Conservation (phyloP, 2,329 filamentous ascomycete genomes). For the Arthrobotrys pseudoclavata region DNA sequence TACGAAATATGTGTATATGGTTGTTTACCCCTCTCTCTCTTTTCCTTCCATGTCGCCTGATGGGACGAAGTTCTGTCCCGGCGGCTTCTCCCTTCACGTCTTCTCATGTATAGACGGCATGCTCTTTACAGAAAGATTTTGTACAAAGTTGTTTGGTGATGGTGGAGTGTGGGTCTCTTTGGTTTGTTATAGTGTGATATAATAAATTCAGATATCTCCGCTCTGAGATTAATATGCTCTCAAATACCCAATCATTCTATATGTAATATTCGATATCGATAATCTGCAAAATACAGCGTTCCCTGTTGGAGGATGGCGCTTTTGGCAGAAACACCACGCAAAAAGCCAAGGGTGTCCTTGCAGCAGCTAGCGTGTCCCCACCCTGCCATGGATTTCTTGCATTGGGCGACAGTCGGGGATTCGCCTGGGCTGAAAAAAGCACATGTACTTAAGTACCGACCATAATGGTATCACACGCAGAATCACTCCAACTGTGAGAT, state of each 20-base stretch:
- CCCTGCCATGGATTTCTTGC: constrained; percentile 33
- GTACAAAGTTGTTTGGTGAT: constrained; percentile 42
- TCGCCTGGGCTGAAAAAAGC: constrained; percentile 27
- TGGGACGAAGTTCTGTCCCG: constrained; percentile 35
- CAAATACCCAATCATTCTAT: too few species aligned
- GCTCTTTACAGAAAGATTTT: constrained; percentile 57
- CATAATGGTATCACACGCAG: neutral
- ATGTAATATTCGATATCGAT: too few species aligned
- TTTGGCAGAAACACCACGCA: constrained; percentile 41
- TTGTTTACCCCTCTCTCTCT: constrained; percentile 63
- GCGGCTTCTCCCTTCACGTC: constrained; percentile 38
- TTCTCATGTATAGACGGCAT: constrained; percentile 54
- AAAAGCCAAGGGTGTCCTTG: constrained; percentile 38
- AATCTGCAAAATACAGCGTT: neutral
- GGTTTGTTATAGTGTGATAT: constrained; percentile 56
- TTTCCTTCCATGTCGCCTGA: constrained; percentile 64
- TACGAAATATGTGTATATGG: constrained; percentile 54
- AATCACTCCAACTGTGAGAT: neutral
- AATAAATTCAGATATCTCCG: constrained; percentile 61
- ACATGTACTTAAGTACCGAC: neutral
- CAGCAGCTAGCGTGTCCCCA: constrained; percentile 30
- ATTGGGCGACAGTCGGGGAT: constrained; percentile 19
- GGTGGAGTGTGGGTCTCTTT: constrained; percentile 46
- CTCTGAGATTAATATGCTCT: constrained; percentile 44
- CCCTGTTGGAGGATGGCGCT: constrained; percentile 18